Evolutionary conservation across 2,329 filamentous ascomycete species (phyloP).

Genomic region (Cladorrhinum sp.): DNA sequence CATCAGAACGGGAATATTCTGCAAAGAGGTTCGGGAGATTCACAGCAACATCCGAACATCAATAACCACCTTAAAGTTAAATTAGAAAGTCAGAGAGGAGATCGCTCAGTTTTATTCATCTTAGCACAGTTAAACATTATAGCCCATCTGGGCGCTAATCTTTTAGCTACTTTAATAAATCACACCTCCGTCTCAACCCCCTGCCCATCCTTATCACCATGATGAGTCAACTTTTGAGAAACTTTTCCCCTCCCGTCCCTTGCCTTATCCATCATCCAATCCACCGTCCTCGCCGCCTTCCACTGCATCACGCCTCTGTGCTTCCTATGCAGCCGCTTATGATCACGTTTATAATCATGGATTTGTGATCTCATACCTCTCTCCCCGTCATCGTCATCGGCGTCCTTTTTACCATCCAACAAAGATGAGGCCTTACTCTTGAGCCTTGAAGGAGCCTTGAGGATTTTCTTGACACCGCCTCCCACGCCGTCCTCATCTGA

Average conservation of each 20-base stretch:
- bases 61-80: no score
- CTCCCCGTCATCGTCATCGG: slow-evolving; percentile 41
- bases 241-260: slow-evolving; percentile 58
- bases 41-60: no score
- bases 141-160: no score
- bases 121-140: no score
- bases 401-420: slow-evolving; percentile 31
- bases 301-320: slow-evolving; percentile 74
- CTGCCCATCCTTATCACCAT: slow-evolving; percentile 51
- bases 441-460: slow-evolving; percentile 16
- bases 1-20: no score
- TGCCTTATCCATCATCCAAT: slow-evolving; percentile 50
- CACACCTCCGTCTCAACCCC: slow-evolving; percentile 66
- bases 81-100: no score
- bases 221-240: slow-evolving; percentile 52
- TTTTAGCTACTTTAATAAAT: slow-evolving; percentile 34
- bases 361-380: slow-evolving; percentile 49
- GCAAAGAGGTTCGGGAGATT: no score
- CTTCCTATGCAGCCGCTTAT: slow-evolving; percentile 59
- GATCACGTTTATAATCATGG: slow-evolving; percentile 58
- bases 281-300: slow-evolving; percentile 51
- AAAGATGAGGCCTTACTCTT: slow-evolving; percentile 29
- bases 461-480: slow-evolving; percentile 3
- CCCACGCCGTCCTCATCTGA: slow-evolving; percentile 4
- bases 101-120: no score